A percentile compares a stretch with the other conserved stretches of the same genome.
phyloP scores from a whole-genome alignment of 2,329 filamentous ascomycete species.

The Sporothrix globosa region DNA sequence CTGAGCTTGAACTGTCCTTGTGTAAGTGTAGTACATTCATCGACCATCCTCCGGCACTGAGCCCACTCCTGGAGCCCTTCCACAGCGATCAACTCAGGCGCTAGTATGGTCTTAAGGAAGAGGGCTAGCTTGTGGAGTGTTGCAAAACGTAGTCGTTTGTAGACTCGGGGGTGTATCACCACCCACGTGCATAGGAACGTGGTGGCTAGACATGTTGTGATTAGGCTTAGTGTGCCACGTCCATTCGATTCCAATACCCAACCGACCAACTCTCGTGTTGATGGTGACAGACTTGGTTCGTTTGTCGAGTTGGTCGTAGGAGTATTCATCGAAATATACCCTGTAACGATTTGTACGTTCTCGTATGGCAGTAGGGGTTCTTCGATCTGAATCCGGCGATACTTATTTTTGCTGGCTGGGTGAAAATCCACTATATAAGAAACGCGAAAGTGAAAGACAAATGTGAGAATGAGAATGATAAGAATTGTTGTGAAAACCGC shows the following conservation, averaged over 20 bases:
- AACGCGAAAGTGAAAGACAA: not conserved
- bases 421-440: not conserved
- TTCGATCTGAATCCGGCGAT: not conserved
- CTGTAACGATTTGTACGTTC: not conserved
- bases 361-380: not conserved
- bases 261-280: not conserved
- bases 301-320: not conserved
- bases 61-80: conserved; percentile 17
- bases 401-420: not conserved
- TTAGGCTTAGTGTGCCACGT: conserved; percentile 20
- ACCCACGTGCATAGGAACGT: conserved; percentile 23
- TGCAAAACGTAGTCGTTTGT: conserved; percentile 12
- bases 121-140: conserved; percentile 14
- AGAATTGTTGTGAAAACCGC: not conserved
- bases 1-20: conserved; percentile 14
- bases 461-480: not conserved
- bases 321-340: not conserved
- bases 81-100: conserved; percentile 16
- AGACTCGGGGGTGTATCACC: conserved; percentile 18
- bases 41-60: conserved; percentile 19
- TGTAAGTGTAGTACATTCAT: not conserved
- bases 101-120: conserved; percentile 8
- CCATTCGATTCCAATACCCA: conserved; percentile 19
- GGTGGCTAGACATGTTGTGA: conserved; percentile 13
- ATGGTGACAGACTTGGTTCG: not conserved